Conservation (phyloP, 495 filamentous ascomycete species). For the Elasticomyces elasticus region DNA sequence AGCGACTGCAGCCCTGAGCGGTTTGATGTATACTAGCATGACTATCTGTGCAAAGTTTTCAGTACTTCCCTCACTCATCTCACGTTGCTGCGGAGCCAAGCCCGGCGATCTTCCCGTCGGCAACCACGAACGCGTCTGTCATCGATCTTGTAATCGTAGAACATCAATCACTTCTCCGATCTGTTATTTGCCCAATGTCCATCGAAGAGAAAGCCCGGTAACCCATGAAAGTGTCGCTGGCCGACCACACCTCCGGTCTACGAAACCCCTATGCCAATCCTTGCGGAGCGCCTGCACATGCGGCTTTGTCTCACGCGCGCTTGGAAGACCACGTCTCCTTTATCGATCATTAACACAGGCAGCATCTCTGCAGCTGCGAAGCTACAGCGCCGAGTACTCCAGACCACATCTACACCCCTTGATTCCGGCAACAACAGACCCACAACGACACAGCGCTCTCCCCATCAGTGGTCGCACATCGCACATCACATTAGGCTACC, state of each 20-base stretch:
- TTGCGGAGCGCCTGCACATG: constrained; percentile 1
- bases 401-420: neutral
- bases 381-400: neutral
- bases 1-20: neutral
- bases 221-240: constrained; percentile 7
- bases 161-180: neutral
- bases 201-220: neutral
- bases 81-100: neutral
- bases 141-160: neutral
- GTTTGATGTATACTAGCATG: neutral
- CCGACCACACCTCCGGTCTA: neutral
- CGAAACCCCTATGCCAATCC: neutral
- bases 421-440: neutral
- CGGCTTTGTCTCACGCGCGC: constrained; percentile 12
- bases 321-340: neutral
- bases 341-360: neutral
- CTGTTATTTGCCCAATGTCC: neutral
- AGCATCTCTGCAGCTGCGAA: neutral
- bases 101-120: neutral
- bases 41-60: no score
- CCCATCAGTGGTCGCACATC: constrained; percentile 21
- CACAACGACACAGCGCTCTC: constrained; percentile 3
- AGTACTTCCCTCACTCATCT: no score
- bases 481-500: constrained; percentile 9
- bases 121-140: neutral